Conservation (phyloP, 2,329 filamentous ascomycete species). For the Beauveria bassiana region DNA sequence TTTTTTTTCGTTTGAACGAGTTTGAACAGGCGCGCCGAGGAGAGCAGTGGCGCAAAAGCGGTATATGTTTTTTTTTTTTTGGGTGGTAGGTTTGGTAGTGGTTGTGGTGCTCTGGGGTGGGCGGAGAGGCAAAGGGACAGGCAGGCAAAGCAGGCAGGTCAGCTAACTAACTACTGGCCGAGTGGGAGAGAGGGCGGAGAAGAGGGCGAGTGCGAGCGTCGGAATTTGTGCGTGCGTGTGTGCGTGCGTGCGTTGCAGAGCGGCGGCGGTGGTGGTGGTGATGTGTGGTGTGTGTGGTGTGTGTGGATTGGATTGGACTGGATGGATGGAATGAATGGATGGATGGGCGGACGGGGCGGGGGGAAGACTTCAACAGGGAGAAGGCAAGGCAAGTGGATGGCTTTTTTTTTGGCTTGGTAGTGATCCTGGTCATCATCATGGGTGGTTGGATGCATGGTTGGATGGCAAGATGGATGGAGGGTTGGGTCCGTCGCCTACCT, state of each 20-base stretch:
- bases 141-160: too few species aligned
- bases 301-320: neutral
- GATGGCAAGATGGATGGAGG: neutral
- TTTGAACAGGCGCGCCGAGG: neutral
- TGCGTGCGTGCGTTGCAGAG: neutral
- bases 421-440: neutral
- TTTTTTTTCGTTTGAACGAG: neutral
- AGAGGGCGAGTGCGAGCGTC: neutral
- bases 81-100: neutral
- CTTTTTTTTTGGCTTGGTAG: too few species aligned
- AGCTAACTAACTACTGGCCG: too few species aligned
- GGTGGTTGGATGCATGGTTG: neutral
- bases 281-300: neutral
- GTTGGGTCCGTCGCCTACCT: too few species aligned
- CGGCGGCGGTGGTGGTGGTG: neutral
- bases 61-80: slow-evolving; percentile 5
- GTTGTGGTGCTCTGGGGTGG: neutral
- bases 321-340: neutral
- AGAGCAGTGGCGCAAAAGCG: slow-evolving; percentile 8
- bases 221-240: neutral
- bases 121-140: too few species aligned
- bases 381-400: too few species aligned
- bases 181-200: too few species aligned
- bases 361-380: neutral
- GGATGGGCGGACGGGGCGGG: neutral